Conservation (phyloP, 352 stramenopile genomes). For the Saprolegnia diclina region DNA sequence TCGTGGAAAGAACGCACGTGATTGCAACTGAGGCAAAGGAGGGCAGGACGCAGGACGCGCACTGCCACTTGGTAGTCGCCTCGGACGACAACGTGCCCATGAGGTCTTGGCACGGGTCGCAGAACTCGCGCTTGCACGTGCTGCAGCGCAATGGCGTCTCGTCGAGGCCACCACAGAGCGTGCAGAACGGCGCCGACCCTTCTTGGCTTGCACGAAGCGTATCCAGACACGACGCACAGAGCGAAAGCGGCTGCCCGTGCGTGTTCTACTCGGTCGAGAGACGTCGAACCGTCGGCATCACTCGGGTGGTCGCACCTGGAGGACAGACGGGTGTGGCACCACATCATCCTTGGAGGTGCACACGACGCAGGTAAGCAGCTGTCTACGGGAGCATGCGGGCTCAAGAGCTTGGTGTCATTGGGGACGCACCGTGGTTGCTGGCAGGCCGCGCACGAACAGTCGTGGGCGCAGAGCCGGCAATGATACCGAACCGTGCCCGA, state of each 20-base stretch:
- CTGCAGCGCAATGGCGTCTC: background rate
- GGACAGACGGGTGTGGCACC: background rate
- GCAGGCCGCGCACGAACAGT: conserved; percentile 1
- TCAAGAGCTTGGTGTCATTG: background rate
- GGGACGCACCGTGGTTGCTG: background rate
- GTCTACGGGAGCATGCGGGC: background rate
- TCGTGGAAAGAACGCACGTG: background rate
- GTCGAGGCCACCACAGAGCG: background rate
- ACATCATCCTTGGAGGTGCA: background rate
- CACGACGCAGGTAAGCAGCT: background rate
- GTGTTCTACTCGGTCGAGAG: background rate
- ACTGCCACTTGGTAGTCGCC: background rate
- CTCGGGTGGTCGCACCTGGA: background rate
- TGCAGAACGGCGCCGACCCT: background rate
- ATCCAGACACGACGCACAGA: background rate
- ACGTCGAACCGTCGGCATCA: background rate
- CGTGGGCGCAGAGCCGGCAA: conserved; percentile 17
- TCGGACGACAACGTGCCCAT: background rate
- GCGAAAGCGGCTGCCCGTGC: background rate
- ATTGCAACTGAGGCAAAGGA: background rate
- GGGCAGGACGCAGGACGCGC: background rate
- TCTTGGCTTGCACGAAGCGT: background rate
- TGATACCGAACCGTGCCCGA: conserved; percentile 2
- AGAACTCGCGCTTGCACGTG: conserved; percentile 5
- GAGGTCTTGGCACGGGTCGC: background rate